Percentiles rank a stretch among this genome's conserved stretches.
phyloP scores from a whole-genome alignment of 2,329 filamentous ascomycete genomes.

The Ophiostoma angusticollis region DNA sequence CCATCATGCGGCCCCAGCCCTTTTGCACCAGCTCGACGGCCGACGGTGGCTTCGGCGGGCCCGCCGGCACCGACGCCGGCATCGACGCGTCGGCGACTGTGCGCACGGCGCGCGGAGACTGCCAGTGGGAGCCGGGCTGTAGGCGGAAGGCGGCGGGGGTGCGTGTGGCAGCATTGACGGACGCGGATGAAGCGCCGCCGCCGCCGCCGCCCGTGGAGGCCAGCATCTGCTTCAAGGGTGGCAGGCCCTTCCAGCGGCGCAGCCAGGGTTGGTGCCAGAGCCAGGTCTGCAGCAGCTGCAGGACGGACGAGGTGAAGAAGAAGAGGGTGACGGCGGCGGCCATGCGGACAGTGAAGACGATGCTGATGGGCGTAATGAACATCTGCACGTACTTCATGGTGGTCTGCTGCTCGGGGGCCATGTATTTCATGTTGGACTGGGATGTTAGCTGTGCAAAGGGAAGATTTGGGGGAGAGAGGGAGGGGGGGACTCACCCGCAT shows the following conservation, averaged over 20 bases:
- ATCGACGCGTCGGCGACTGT: conserved; percentile 10
- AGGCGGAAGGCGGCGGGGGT: conserved; percentile 8
- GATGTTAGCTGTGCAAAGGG: neutral
- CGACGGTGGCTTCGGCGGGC: conserved; percentile 11
- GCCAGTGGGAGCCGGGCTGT: conserved; percentile 15
- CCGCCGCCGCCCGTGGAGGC: neutral
- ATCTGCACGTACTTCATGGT: conserved; percentile 23
- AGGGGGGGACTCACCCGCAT: conserved; percentile 38
- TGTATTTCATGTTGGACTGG: conserved; percentile 21
- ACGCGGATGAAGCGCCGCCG: neutral
- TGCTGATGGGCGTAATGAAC: conserved; percentile 21
- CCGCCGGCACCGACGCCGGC: neutral
- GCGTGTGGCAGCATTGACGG: neutral
- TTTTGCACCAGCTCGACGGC: conserved; percentile 11
- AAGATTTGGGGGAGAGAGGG: neutral
- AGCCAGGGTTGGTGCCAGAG: conserved; percentile 29
- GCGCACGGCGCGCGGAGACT: conserved; percentile 21
- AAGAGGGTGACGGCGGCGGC: conserved; percentile 45
- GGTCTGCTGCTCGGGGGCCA: conserved; percentile 22
- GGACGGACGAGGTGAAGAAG: conserved; percentile 35
- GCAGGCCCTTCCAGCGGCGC: conserved; percentile 26
- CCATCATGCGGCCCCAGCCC: conserved; percentile 13
- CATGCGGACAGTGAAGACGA: conserved; percentile 33
- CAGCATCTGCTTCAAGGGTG: conserved; percentile 16
- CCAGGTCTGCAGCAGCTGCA: conserved; percentile 30